These are phyloP conservation scores for Lenzites betulinus DNA, from an alignment of 768 basidiomycete species.

Conservation along the genomic window DNA sequence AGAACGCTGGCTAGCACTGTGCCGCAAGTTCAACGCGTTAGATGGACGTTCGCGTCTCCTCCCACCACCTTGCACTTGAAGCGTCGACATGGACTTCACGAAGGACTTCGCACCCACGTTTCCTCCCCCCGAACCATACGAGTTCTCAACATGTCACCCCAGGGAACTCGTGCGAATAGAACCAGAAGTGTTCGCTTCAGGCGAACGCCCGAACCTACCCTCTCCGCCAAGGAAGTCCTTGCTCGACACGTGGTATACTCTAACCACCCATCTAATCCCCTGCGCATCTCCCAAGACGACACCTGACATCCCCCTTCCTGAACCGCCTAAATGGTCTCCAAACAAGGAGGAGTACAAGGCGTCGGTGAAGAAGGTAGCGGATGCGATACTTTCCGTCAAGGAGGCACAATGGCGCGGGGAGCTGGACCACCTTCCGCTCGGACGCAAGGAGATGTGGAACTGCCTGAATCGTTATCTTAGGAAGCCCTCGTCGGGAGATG, in stretches of 20 bases:
- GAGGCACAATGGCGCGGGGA: slow-evolving; percentile 33
- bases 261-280: slow-evolving; percentile 58
- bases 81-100: neutral
- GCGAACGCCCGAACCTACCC: slow-evolving; percentile 39
- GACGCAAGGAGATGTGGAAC: slow-evolving; percentile 57
- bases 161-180: slow-evolving; percentile 15
- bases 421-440: slow-evolving; percentile 24
- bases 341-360: slow-evolving; percentile 37
- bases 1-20: neutral
- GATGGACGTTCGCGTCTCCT: neutral
- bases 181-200: slow-evolving; percentile 1
- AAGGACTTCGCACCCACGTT: slow-evolving; percentile 4
- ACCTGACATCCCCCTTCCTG: slow-evolving; percentile 42
- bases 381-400: slow-evolving; percentile 34
- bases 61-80: neutral
- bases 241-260: slow-evolving; percentile 37
- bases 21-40: neutral
- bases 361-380: slow-evolving; percentile 27
- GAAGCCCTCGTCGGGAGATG: slow-evolving; percentile 25
- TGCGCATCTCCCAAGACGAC: slow-evolving; percentile 53
- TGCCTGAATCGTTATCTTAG: slow-evolving; percentile 71
- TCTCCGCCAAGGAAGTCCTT: slow-evolving; percentile 39
- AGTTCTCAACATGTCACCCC: slow-evolving; percentile 4
- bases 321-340: slow-evolving; percentile 31
- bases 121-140: slow-evolving; percentile 15